Evolutionary conservation across 148 eudicot species (phyloP), one percentile per base, ranked within the genome.

Genomic region (Selenicereus undatus): DNA sequence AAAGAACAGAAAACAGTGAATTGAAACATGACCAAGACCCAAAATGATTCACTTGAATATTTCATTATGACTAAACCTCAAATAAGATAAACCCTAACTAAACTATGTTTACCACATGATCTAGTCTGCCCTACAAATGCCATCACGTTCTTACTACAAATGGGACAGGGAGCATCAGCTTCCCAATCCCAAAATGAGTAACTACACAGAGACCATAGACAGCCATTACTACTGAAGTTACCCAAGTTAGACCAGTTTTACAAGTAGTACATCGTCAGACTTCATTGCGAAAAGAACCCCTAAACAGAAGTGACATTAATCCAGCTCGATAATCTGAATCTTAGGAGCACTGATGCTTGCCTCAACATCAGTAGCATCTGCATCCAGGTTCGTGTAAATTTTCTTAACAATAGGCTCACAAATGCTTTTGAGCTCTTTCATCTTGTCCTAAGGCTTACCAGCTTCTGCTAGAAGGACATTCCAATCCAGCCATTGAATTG

Each of bases 321-420:
- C 76, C n/a, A 73, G 52, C 76, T 43, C 32, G 16, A 73, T 73
- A 2, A 73, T 45, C 54, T 81, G 45, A 42, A 54, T 76, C 78
- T 76, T 76, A 17, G 78, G 73, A 17, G 20, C 79, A 35, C 12
- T 21, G 3, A 30, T 27, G 12, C 48, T 22, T 76, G 39, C 35
- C 21, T 81, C 79, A 48, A 75, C 60, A 81, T 29, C 76, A 43
- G 29, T 52, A 42, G 27, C 27, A 9, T 62, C 68, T 62, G 52
- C 13, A 12, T 7, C 30, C 18, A 21, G 56, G 54, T 73, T 52
- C 29, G 43, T 14, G 54, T 73, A 29, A 54, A 73, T 73, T 56
- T 73, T 73, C 50, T n/a, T 73, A 42, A 68, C n/a, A 0, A 82
- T 82, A 22, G 80, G 84, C 22, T 71, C 81, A 58, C 81, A 77